Conservation (phyloP, 164 flowering plant species). For the Vitis labrusca region DNA sequence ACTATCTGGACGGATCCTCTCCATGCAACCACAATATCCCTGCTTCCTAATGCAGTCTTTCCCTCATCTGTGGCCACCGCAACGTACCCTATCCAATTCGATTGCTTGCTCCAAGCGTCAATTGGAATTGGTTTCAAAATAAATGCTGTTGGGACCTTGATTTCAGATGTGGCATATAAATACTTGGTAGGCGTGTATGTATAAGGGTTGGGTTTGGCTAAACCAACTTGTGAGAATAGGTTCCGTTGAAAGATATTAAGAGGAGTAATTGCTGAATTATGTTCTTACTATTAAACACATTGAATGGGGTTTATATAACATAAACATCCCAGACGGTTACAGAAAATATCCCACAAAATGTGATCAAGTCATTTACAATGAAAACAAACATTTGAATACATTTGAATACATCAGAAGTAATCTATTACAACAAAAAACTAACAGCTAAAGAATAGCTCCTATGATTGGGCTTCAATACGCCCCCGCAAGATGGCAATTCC, state of each 20-base stretch:
- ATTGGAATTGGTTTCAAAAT: slow-evolving; percentile 33
- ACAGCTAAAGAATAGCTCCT: too few species aligned
- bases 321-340: too few species aligned
- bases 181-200: slow-evolving; percentile 34
- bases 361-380: too few species aligned
- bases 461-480: too few species aligned
- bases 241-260: background rate
- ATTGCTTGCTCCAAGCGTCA: slow-evolving; percentile 45
- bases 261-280: too few species aligned
- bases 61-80: slow-evolving; percentile 26
- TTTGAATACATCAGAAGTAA: too few species aligned
- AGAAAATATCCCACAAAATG: too few species aligned
- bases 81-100: slow-evolving; percentile 52
- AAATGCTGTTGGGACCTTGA: slow-evolving; percentile 37
- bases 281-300: too few species aligned
- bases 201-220: slow-evolving; percentile 18
- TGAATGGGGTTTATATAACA: too few species aligned
- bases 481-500: too few species aligned
- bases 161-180: slow-evolving; percentile 41
- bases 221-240: slow-evolving; percentile 30
- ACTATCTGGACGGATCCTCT: slow-evolving; percentile 35
- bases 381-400: too few species aligned
- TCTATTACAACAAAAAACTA: too few species aligned
- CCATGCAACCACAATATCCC: slow-evolving; percentile 53
- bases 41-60: slow-evolving; percentile 12